Evolutionary conservation across 2,329 filamentous ascomycete species (phyloP).

Genomic region (Talaromyces marneffei): DNA sequence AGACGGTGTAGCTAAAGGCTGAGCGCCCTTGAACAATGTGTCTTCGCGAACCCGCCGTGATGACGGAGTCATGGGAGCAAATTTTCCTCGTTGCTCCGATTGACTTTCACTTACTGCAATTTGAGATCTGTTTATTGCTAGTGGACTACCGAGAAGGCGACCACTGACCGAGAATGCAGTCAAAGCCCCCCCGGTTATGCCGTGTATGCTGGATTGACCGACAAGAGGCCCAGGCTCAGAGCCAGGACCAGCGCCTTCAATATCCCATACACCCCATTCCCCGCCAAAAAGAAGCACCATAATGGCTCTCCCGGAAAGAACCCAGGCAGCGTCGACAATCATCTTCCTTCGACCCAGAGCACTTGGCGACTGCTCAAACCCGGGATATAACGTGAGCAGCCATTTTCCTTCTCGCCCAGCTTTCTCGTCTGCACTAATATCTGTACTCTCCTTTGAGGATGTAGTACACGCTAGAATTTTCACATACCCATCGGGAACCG

Average conservation of each 20-base stretch:
- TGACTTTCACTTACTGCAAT: slow-evolving; percentile 13
- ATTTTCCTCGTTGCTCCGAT: slow-evolving; percentile 29
- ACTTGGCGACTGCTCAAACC: slow-evolving; percentile 31
- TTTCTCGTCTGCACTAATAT: slow-evolving; percentile 27
- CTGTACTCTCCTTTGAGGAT: slow-evolving; percentile 21
- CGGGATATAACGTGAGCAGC: slow-evolving; percentile 40
- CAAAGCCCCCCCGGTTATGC: slow-evolving; percentile 36
- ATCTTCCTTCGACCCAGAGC: slow-evolving; percentile 34
- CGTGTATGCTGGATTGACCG: slow-evolving; percentile 34
- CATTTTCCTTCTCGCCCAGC: slow-evolving; percentile 37
- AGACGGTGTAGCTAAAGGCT: slow-evolving; percentile 25
- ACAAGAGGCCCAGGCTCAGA: slow-evolving; percentile 34
- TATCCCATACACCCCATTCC: slow-evolving; percentile 47
- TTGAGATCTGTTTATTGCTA: slow-evolving; percentile 20
- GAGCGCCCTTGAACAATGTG: slow-evolving; percentile 37
- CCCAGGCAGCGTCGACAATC: slow-evolving; percentile 43
- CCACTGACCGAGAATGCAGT: slow-evolving; percentile 40
- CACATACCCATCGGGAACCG: slow-evolving; percentile 50
- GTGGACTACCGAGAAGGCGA: slow-evolving; percentile 28
- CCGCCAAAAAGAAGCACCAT: slow-evolving; percentile 43
- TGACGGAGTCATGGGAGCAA: slow-evolving; percentile 46
- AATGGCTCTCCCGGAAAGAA: slow-evolving; percentile 39
- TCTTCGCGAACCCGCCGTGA: slow-evolving; percentile 43
- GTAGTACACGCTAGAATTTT: slow-evolving; percentile 54
- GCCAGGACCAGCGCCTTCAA: slow-evolving; percentile 41